Conservation (phyloP, 164 flowering plant genomes). For the Vitis rotundifolia region DNA sequence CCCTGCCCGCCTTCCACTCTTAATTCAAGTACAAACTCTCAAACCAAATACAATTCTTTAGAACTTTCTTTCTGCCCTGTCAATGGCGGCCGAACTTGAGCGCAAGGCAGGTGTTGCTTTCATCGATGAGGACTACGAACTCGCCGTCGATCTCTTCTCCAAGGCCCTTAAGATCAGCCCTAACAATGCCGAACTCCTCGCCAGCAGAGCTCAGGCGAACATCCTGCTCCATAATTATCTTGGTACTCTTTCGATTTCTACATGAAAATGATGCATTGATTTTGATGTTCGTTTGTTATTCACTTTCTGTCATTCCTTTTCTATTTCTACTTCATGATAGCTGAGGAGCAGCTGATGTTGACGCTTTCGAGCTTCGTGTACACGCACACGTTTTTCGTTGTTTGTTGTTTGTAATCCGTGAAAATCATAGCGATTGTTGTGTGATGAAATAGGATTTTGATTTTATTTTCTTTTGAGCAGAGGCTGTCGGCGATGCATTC, state of each 20-base stretch:
- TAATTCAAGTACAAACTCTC: neutral
- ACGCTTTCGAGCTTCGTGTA: neutral
- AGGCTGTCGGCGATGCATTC: slow-evolving; percentile 81
- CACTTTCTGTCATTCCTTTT: too few species aligned
- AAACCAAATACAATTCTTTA: too few species aligned
- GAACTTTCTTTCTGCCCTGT: too few species aligned
- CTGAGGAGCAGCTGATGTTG: neutral
- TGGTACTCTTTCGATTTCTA: slow-evolving; percentile 31
- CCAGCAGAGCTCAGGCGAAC: slow-evolving; percentile 75
- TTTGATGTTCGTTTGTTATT: neutral
- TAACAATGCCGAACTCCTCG: slow-evolving; percentile 49
- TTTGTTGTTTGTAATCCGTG: too few species aligned
- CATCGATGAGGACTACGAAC: slow-evolving; percentile 71
- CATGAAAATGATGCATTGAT: neutral
- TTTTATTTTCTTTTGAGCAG: slow-evolving; percentile 33
- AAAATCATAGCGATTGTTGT: too few species aligned
- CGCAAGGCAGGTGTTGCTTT: slow-evolving; percentile 67
- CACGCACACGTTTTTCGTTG: too few species aligned
- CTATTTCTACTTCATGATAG: too few species aligned
- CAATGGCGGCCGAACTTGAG: slow-evolving; percentile 52
- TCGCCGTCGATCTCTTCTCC: slow-evolving; percentile 67
- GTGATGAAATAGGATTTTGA: neutral
- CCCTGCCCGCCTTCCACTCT: neutral
- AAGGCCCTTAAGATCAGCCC: slow-evolving; percentile 56
- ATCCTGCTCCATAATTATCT: slow-evolving; percentile 59